phyloP scores from a whole-genome alignment of 306 rosid genomes.

The Oxytropis ochrocephala region DNA sequence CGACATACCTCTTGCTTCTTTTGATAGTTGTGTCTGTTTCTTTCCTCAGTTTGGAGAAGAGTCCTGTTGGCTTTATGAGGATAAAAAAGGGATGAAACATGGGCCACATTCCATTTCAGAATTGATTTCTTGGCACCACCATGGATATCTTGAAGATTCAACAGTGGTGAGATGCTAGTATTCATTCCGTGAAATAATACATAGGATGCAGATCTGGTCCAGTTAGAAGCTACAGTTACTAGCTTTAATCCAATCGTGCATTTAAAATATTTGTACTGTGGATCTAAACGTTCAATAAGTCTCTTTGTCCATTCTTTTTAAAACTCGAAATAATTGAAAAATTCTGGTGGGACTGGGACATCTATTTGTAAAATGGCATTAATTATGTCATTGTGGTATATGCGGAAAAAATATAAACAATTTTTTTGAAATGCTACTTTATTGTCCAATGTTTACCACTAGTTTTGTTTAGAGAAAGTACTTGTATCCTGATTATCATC shows the following conservation, averaged over 20 bases:
- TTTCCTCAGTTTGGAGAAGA: constrained; percentile 48
- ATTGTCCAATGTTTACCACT: neutral
- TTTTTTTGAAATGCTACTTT: constrained; percentile 3
- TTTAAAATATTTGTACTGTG: too few relatives aligned
- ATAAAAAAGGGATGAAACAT: constrained; percentile 55
- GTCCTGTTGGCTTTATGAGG: constrained; percentile 78
- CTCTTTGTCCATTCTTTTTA: too few relatives aligned
- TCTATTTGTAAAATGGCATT: neutral
- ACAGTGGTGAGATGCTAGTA: constrained; percentile 48
- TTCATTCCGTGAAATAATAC: neutral
- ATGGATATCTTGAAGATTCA: constrained; percentile 70
- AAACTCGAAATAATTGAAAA: too few relatives aligned
- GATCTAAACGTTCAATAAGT: too few relatives aligned
- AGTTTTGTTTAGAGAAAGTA: neutral
- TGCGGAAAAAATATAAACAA: neutral
- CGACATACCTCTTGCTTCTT: constrained; percentile 8
- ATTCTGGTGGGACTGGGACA: neutral
- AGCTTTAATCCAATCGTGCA: too few relatives aligned
- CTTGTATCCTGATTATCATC: neutral
- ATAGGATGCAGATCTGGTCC: neutral
- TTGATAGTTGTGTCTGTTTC: neutral
- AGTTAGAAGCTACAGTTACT: too few relatives aligned
- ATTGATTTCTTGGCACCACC: constrained; percentile 65
- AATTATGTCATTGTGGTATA: neutral
- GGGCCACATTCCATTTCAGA: constrained; percentile 81